Evolutionary conservation across 1,284 basidiomycete species (phyloP).

Genomic region (Ustilago loliicola): DNA sequence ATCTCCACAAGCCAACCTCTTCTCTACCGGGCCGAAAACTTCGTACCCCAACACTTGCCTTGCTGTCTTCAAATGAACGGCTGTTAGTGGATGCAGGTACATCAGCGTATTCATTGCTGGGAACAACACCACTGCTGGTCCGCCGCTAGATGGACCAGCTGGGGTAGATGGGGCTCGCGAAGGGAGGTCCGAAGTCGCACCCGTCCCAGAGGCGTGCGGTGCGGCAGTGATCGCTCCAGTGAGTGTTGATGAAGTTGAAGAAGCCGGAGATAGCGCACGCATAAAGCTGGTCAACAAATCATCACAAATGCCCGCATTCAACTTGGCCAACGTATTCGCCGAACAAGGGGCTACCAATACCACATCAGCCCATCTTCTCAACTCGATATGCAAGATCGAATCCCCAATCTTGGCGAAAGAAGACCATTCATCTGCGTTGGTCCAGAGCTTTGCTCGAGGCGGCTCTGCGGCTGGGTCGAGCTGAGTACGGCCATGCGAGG

Average conservation of each 20-base stretch:
- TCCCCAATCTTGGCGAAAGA: conserved; percentile 82
- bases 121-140: conserved; percentile 87
- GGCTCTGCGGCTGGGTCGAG: background rate
- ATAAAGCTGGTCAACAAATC: conserved; percentile 90
- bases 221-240: too few species aligned
- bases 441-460: conserved; percentile 79
- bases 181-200: too few species aligned
- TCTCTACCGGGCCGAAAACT: conserved; percentile 86
- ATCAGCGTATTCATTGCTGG: conserved; percentile 99
- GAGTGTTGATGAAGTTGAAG: too few species aligned
- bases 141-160: too few species aligned
- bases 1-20: conserved; percentile 91
- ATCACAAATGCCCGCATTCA: conserved; percentile 88
- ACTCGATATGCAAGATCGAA: conserved; percentile 92
- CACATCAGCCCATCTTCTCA: conserved; percentile 94
- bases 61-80: conserved; percentile 81
- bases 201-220: too few species aligned
- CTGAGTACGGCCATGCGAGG: background rate
- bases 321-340: conserved; percentile 93
- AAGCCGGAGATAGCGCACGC: conserved; percentile 78
- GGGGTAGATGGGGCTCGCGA: too few species aligned
- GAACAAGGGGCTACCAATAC: conserved; percentile 94
- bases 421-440: conserved; percentile 90
- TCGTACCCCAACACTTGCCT: conserved; percentile 82
- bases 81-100: conserved; percentile 94